Evolutionary conservation across 257 asterid species (phyloP).

Genomic region (Capsicum chinense): DNA sequence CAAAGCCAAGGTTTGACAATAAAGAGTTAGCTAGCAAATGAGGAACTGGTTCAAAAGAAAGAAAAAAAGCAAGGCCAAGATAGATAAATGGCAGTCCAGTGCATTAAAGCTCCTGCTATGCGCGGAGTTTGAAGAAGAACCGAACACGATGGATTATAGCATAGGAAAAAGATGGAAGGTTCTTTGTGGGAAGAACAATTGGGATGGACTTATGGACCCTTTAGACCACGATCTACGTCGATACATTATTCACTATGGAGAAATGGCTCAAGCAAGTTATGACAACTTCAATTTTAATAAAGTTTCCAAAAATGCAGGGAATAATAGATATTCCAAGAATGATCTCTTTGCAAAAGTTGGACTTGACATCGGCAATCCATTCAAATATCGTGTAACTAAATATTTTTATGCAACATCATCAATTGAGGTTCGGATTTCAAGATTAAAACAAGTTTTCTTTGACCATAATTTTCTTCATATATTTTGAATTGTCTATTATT

Average conservation of each 20-base stretch:
- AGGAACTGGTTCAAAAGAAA: neutral
- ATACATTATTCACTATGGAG: constrained; percentile 53
- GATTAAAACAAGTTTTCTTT: too few relatives aligned
- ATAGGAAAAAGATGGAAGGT: constrained; percentile 52
- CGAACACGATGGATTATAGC: neutral
- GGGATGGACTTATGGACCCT: constrained; percentile 55
- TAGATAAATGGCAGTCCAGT: too few relatives aligned
- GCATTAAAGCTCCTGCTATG: too few relatives aligned
- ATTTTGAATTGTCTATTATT: too few relatives aligned
- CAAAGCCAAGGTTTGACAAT: too few relatives aligned
- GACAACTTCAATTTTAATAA: constrained; percentile 49
- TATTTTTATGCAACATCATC: constrained; percentile 56
- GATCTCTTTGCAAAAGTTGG: constrained; percentile 48
- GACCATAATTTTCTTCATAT: too few relatives aligned
- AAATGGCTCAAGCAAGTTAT: constrained; percentile 53
- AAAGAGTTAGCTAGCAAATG: neutral
- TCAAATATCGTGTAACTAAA: constrained; percentile 42
- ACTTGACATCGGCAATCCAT: constrained; percentile 40
- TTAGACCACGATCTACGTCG: constrained; percentile 53
- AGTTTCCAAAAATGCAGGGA: constrained; percentile 40
- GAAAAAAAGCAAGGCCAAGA: neutral
- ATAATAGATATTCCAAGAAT: constrained; percentile 35
- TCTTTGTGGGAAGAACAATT: constrained; percentile 51
- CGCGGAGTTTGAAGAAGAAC: too few relatives aligned
- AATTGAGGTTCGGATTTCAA: constrained; percentile 9